Conservation (phyloP, 805 yeast genomes). For the Nakazawaea anatomiae region DNA sequence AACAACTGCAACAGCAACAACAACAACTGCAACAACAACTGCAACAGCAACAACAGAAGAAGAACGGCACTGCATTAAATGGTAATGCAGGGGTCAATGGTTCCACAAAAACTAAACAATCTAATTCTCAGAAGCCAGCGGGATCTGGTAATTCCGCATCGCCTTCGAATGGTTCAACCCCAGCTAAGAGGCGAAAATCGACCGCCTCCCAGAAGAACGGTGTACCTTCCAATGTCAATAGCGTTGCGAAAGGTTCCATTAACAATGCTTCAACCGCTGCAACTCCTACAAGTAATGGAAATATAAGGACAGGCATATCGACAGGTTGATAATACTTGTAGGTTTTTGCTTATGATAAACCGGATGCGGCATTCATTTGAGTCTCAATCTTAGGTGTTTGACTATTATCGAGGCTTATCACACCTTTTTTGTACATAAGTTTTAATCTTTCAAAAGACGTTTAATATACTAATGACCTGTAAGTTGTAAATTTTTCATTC, state of each 20-base stretch:
- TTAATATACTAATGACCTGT: no score
- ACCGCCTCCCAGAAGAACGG: not conserved
- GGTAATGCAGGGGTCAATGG: conserved; percentile 2
- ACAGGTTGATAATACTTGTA: not conserved
- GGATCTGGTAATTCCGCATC: conserved; percentile 7
- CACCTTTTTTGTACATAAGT: not conserved
- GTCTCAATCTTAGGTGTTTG: not conserved
- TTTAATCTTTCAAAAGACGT: not conserved
- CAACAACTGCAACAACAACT: conserved; percentile 26
- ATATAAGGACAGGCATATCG: conserved; percentile 3
- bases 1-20: conserved; percentile 25
- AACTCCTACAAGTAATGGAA: not conserved
- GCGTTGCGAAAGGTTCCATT: not conserved
- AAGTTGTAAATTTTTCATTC: not conserved
- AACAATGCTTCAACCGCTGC: not conserved
- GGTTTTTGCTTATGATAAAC: no score
- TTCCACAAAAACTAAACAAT: not conserved
- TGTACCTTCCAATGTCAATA: conserved; percentile 2
- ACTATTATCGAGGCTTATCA: not conserved
- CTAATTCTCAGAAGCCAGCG: conserved; percentile 5
- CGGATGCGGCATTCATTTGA: no score
- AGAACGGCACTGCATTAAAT: not conserved
- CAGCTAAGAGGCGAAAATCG: not conserved
- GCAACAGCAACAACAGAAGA: conserved; percentile 20
- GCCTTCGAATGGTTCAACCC: not conserved